phyloP scores from a whole-genome alignment of 345 rosid species.

The Eucalyptus tenuipes region DNA sequence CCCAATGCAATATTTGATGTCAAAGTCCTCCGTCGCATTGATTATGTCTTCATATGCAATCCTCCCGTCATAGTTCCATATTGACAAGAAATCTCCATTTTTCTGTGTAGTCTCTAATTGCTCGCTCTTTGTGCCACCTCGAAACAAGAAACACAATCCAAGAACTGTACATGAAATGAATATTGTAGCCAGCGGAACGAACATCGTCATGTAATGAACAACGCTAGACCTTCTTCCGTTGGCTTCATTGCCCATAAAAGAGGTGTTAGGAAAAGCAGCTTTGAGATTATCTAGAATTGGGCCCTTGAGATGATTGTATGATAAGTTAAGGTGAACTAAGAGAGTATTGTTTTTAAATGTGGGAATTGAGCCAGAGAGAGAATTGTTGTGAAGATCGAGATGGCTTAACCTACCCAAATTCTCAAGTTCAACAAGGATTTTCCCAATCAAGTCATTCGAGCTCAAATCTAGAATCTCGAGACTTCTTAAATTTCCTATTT shows the following conservation, averaged over 20 bases:
- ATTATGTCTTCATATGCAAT: conserved; percentile 2
- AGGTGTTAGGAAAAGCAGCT: fast-evolving
- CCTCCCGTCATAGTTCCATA: conserved; percentile 8
- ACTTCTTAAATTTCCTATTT: background rate
- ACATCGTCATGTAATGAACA: background rate
- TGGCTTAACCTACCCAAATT: background rate
- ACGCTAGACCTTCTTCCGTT: background rate
- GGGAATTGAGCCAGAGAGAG: background rate
- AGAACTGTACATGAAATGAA: fast-evolving
- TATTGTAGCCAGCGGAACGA: background rate
- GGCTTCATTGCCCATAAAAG: background rate
- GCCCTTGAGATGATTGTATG: background rate
- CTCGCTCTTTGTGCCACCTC: background rate
- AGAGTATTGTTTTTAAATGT: background rate
- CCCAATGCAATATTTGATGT: conserved; percentile 11
- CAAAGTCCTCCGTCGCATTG: conserved; percentile 1
- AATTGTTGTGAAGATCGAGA: background rate
- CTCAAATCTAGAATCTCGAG: background rate
- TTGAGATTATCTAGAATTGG: background rate
- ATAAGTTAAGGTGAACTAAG: background rate
- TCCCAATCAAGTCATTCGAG: background rate
- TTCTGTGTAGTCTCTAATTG: fast-evolving
- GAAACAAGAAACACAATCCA: background rate
- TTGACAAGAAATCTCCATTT: background rate
- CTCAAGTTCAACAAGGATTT: background rate